Base-by-base conservation (phyloP, 768 basidiomycete species). In the Boletales sp. region DNA sequence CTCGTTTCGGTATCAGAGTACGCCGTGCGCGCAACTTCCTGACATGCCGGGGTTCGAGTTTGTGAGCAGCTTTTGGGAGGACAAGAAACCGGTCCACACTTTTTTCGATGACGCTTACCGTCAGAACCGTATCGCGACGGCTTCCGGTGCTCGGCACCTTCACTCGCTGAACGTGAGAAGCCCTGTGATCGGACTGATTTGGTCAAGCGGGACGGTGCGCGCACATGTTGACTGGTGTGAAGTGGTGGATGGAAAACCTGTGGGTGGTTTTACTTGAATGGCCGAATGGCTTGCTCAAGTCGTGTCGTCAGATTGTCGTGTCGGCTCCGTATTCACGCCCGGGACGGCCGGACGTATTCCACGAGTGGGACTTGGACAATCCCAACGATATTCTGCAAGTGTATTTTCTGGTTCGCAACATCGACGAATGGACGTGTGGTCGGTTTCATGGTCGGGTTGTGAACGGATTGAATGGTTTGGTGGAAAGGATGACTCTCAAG, bases 201-300 rank as follows among this genome's bases (percentile, higher is more conserved):
- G 79, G 79, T 71, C 78, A 8, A 73, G 74, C 38, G 75, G 76
- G 15, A 71, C 57, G 10, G 80, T 82, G 33, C 68, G 77, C 30
- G 80, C 79, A 2, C 81, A 82, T 55, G 63, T 80, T 1, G 81
- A 82, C 57, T 82, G 81, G 81, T 78, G 75, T 32, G 58, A 58
- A 13, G 62, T 69, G 8, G 56, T 65, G 33, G 69, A 67, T 32
- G 63, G 53, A 30, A 64, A 58, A 38, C 70, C 63, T 4, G 77
- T 76, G 50, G 50, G 74, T 67, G 5, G 13, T 53, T 35, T 18
- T 8, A 19, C 30, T 32, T 12, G 14, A 36, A 31, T 43, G 19
- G 37, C 33, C 14, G 31, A 31, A 40, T 51, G 32, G 55, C 32
- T 33, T 2, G 15, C 12, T 15, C 15, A 13, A 8, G 8, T 11